Percentiles rank a stretch among this genome's conserved stretches.
These are phyloP conservation scores for Thuja plicata DNA, from an alignment of 83 land plant genomes.

Conservation along the genomic window DNA sequence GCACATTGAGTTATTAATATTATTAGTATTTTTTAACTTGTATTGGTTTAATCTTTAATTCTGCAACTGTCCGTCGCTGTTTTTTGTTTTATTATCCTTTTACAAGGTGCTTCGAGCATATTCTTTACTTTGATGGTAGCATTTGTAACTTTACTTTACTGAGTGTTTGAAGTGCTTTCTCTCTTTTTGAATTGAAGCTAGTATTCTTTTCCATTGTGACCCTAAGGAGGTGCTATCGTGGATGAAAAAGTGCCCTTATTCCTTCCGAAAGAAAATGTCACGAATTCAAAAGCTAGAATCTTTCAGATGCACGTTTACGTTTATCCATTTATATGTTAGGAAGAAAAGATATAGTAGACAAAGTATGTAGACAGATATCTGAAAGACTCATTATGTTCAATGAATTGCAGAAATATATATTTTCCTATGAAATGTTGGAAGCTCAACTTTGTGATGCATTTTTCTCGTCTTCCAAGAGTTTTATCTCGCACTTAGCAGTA, in stretches of 20 bases:
- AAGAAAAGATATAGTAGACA: background rate
- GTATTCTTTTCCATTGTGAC: background rate
- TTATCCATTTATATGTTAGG: background rate
- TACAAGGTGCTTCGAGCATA: background rate
- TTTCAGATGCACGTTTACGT: background rate
- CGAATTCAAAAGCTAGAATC: background rate
- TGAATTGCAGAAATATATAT: background rate
- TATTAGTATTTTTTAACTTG: background rate
- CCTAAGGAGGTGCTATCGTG: background rate
- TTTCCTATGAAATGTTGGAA: background rate
- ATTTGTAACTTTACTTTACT: background rate
- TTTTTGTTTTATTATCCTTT: background rate
- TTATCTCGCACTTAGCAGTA: background rate
- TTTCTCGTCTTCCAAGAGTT: background rate
- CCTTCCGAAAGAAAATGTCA: background rate
- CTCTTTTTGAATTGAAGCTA: background rate
- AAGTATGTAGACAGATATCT: background rate
- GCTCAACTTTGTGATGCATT: background rate
- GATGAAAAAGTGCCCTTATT: background rate
- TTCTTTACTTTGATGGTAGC: background rate
- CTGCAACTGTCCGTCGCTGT: background rate
- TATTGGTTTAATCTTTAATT: background rate
- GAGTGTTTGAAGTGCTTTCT: background rate
- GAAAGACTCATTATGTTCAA: background rate
- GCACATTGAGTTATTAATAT: background rate